Base-by-base conservation (phyloP, 225 moss, liverwort and hornwort species). In the Rhytidiadelphus loreus region DNA sequence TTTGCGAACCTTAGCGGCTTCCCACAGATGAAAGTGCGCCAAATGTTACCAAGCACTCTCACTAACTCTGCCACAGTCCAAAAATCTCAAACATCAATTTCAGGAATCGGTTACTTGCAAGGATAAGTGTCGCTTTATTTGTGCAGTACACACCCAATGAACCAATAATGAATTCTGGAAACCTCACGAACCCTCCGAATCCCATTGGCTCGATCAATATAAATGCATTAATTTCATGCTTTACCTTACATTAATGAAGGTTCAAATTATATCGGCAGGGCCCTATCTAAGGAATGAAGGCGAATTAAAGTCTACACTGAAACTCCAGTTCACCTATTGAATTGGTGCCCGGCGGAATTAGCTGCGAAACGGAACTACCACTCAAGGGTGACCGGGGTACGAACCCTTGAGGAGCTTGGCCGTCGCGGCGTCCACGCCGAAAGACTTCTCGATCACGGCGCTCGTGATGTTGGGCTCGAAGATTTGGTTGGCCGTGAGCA, bases 371-470 rank as follows among this genome's bases (percentile, higher is more conserved):
- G 4, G 2, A 13, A 77, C 56, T 7, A 17, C 7, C 4, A 23
- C 16, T 84, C 53, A 84, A 57, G 70, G 43, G 57, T 71, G 58
- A n/a, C 86, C 63, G 6, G 86, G 83, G 48, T 77, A 32, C 32
- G 92, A 83, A 50, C n/a, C 86, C 70, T 57, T 76, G 22, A 90
- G 76, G 12, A 39, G 44, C 52, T 83, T 72, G 16, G 46, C 87
- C 13, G 41, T 75, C 55, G 59, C 85, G 9, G 89, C 77, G 62
- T 71, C 89, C 12, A 91, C 60, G 28, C 89, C 84, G 84, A 91
- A 87, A 0, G 81, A 85, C 89, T 86, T 90, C 88, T 92, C 88
- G 30, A 90, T n/a, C 25, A 88, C 88, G 50, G 84, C 87, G 79
- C 1, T 39, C 1, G 79, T 79, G 58, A 79, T 79, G 79, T 79